Conservation (phyloP, 192 early-diverging fungal genomes). For the Dissophora ornata region DNA sequence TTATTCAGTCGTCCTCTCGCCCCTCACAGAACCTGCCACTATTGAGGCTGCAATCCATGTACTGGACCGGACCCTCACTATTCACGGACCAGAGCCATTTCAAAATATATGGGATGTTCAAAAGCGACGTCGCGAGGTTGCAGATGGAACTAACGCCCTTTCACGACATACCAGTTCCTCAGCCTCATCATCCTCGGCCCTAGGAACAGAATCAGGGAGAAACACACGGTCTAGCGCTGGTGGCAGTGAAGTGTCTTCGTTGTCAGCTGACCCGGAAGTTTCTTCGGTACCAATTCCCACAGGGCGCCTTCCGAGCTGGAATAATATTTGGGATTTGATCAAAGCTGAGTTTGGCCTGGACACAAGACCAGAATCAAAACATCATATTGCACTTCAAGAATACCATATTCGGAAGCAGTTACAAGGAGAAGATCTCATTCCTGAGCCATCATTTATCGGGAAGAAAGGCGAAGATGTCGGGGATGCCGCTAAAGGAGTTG, state of each 20-base stretch:
- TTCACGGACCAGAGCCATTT: slow-evolving; percentile 46
- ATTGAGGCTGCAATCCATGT: slow-evolving; percentile 45
- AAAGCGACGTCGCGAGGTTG: slow-evolving; percentile 36
- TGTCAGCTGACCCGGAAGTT: not conserved
- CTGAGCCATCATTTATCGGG: not conserved
- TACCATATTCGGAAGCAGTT: slow-evolving; percentile 23
- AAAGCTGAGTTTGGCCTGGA: slow-evolving; percentile 36
- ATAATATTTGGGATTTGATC: slow-evolving; percentile 41
- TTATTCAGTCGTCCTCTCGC: slow-evolving; percentile 40
- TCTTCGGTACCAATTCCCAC: not conserved
- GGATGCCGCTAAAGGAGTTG: not conserved
- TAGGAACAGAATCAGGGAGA: slow-evolving; percentile 1
- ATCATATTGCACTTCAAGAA: slow-evolving; percentile 37
- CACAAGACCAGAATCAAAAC: slow-evolving; percentile 27
- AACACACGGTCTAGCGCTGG: slow-evolving; percentile 4
- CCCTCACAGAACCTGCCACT: slow-evolving; percentile 34
- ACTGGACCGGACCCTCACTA: slow-evolving; percentile 31
- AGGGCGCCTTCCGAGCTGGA: slow-evolving; percentile 42
- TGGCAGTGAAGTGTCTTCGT: not conserved
- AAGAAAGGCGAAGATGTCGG: not conserved
- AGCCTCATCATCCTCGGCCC: not conserved
- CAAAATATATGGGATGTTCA: slow-evolving; percentile 38
- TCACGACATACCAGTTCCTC: slow-evolving; percentile 17
- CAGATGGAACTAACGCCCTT: slow-evolving; percentile 27
- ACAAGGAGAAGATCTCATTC: not conserved